Base-by-base conservation (phyloP, 495 filamentous ascomycete species). In the Penicillium taxi region DNA sequence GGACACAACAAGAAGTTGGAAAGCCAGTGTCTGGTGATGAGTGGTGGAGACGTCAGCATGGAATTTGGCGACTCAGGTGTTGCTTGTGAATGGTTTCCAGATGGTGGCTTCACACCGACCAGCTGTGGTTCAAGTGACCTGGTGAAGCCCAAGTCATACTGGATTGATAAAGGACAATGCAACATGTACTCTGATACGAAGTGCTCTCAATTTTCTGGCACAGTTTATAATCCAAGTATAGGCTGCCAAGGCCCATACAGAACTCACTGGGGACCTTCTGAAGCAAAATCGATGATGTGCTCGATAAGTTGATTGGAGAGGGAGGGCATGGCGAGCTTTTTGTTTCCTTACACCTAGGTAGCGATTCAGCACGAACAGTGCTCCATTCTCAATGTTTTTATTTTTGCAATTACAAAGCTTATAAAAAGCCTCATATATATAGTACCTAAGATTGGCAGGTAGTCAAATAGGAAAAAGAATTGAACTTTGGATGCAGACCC, bases 1-100 rank as follows among this genome's bases (percentile, higher is more conserved):
- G 44, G 44, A 0, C 32, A 43, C 25, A 35, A 25, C 31, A 17
- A 32, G 9, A 11, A 27, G 7, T 11, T 29, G 2, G 23, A 7
- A 2, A 17, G 37, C n/a, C 21, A 32, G 2, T 45, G 42, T 14
- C 11, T 45, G 5, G 27, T 16, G 5, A 4, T 45, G 6, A n/a
- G n/a, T n/a, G 9, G 32, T 9, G 13, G 19, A 2, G 20, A 11
- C 11, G 20, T 45, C 13, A 19, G 17, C 16, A 32, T 26, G 9
- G 5, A 18, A 2, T 8, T 32, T n/a, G 27, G 25, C 0, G 29
- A 26, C 4, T 27, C 15, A 1, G 32, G 17, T 3, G 29, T 36
- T 6, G 47, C 32, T 5, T 51, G 47, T 26, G 35, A 27, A 2
- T 47, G 27, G 26, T 43, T 16, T 18, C 14, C n/a, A 7, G n/a